Percentiles rank a stretch among this genome's conserved stretches.
Conservation (phyloP, 257 asterid species). For the Mitragyna speciosa region DNA sequence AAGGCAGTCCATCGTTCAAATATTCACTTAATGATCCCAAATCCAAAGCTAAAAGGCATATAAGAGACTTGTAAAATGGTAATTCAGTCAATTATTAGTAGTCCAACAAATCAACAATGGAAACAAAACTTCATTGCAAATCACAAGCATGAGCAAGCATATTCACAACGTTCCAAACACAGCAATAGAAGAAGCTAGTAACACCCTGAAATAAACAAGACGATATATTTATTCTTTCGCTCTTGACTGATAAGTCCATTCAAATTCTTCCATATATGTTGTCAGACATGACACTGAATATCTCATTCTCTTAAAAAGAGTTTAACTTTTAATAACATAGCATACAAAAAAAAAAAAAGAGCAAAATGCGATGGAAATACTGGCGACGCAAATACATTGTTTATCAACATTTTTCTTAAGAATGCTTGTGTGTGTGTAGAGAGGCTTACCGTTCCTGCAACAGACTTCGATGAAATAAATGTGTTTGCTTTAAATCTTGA, state of each 20-base stretch:
- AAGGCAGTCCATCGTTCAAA: not conserved
- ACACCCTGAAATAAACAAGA: not conserved
- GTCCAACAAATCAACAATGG: not conserved
- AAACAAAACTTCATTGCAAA: not conserved
- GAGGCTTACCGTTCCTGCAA: conserved; percentile 83
- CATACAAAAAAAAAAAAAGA: not conserved
- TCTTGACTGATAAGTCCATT: not conserved
- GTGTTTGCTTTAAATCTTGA: conserved; percentile 94
- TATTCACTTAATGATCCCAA: not conserved
- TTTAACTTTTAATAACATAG: not conserved
- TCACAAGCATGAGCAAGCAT: not conserved
- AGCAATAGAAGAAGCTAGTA: too few relatives aligned
- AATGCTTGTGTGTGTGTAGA: not conserved
- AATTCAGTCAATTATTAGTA: not conserved
- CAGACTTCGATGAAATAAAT: conserved; percentile 85
- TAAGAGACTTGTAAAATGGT: not conserved
- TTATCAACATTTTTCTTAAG: not conserved
- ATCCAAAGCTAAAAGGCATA: not conserved
- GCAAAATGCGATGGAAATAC: not conserved
- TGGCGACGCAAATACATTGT: too few relatives aligned
- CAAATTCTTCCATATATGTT: not conserved
- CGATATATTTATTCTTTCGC: not conserved
- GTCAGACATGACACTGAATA: not conserved
- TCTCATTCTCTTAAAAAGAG: not conserved
- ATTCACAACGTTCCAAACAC: not conserved